Evolutionary conservation across 2,329 filamentous ascomycete genomes (phyloP), one percentile per base, ranked within the genome.

Genomic region (Sporothrix inflata): DNA sequence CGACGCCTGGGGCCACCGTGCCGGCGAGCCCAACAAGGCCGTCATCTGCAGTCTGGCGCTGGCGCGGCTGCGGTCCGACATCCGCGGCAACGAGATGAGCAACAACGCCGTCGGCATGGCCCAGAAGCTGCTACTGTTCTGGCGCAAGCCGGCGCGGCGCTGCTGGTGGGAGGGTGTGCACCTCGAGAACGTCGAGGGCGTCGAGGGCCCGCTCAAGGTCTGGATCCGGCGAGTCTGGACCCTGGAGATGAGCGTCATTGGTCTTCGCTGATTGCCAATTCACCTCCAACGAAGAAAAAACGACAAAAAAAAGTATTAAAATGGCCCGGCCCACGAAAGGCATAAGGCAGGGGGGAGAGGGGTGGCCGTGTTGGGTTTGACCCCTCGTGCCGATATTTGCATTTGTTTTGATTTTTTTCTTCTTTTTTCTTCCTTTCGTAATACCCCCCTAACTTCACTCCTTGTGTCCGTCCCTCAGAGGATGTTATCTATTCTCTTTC

Each of bases 131-230:
- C 87, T 99, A 16, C 87, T 99, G 3, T 99, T 99, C 85, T 99
- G 96, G 96, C 89, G 96, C 76, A 99, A 99, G 83, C 96, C 96
- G 19, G 96, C 96, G 16, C 87, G 96, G 74, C 89, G 96, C 80
- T 99, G 96, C 85, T 99, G 96, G 96, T 99, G 96, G 96, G 96
- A 99, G 81, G 96, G 96, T 30, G 92, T 99, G 49, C 94, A 98
- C 81, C 86, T 99, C 60, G 89, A 96, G 21, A 87, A 93, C 75
- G 92, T 99, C 14, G 94, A 97, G 68, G 96, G 96, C 16, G 92
- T 98, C 8, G 90, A 97, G 69, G 95, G 94, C 69, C 93, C 91
- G 80, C 86, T 99, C 76, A 99, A 99, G 83, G 94, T 99, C 73
- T 99, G 96, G 96, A 98, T 99, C 80, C 88, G 96, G 79, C 89